Base-by-base conservation (phyloP, 495 filamentous ascomycete species). In the Trichoderma parareesei region DNA sequence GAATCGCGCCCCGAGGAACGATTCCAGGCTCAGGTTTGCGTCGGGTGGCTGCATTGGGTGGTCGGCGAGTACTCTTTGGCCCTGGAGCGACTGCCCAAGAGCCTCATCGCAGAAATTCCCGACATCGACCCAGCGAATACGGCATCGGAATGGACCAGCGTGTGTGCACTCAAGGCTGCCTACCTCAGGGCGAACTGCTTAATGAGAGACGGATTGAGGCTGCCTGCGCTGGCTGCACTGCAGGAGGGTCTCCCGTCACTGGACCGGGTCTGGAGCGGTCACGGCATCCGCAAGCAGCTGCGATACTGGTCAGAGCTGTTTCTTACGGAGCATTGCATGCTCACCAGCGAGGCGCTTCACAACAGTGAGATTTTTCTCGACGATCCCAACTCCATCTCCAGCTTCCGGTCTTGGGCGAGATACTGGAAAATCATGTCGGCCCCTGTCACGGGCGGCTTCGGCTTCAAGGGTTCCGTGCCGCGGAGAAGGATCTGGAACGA, bases 11-110 rank as follows among this genome's bases (percentile, higher is more conserved):
- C 74, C 38, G 85, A 93, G 75, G 92, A 96, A 71, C 79, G 82
- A 53, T 89, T 92, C 61, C 89, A 94, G 72, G 90, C 89, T 20
- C 85, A 84, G 65, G 85, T 92, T 49, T 95, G 91, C 73, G 69
- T 93, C 37, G 92, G 85, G 62, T 93, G 90, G 90, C 76, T 95
- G 66, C 86, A 95, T 72, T 91, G 87, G 85, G 83, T 83, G 5
- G 71, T 92, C 42, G 84, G 84, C 38, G 88, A 95, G 64, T 86
- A 87, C 33, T 76, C 72, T 4, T 71, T 85, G 33, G 88, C 89
- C 3, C 76, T 84, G 37, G 75, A 77, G 42, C 82, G 79, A 18
- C 78, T 95, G 18, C 88, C 91, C 33, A 82, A 81, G 64, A 81
- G 85, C 66, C 78, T 90, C 62, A 81, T 78, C 48, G 71, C 75